Conservation (phyloP, 768 basidiomycete species). For the Cystobasidium ongulense region DNA sequence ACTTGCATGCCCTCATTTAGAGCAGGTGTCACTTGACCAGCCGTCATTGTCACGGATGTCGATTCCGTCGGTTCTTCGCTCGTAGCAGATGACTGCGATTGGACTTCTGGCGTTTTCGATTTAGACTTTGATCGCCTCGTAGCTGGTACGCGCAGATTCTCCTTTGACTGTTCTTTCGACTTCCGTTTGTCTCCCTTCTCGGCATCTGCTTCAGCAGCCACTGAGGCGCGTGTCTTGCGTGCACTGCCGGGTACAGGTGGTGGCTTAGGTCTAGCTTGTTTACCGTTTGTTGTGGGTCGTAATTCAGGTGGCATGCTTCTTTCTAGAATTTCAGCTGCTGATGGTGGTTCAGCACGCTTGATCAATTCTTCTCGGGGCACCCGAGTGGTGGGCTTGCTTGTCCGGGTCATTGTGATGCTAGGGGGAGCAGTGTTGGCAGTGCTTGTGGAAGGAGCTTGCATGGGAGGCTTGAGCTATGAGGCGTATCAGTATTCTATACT, state of each 20-base stretch:
- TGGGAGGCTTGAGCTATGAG: not conserved
- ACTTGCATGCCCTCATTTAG: not conserved
- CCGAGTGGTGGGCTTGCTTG: not conserved
- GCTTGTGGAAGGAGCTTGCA: not conserved
- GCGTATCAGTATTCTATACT: not conserved
- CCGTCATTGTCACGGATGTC: not conserved
- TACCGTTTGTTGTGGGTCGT: slow-evolving; percentile 1
- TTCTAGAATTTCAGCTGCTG: slow-evolving; percentile 16
- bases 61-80: not conserved
- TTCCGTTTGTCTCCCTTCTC: not conserved
- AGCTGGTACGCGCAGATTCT: not conserved
- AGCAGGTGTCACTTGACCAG: not conserved
- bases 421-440: not conserved
- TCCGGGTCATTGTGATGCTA: not conserved
- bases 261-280: slow-evolving; percentile 21
- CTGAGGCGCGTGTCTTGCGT: slow-evolving; percentile 20
- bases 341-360: not conserved
- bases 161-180: not conserved
- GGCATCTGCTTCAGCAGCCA: slow-evolving; percentile 4
- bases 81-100: not conserved
- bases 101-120: not conserved
- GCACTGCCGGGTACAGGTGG: slow-evolving; percentile 27
- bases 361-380: slow-evolving; percentile 21
- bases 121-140: not conserved
- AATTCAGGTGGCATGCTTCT: slow-evolving; percentile 18